Base-by-base conservation (phyloP, 192 early-diverging fungal species). In the Pilaira anomala region DNA sequence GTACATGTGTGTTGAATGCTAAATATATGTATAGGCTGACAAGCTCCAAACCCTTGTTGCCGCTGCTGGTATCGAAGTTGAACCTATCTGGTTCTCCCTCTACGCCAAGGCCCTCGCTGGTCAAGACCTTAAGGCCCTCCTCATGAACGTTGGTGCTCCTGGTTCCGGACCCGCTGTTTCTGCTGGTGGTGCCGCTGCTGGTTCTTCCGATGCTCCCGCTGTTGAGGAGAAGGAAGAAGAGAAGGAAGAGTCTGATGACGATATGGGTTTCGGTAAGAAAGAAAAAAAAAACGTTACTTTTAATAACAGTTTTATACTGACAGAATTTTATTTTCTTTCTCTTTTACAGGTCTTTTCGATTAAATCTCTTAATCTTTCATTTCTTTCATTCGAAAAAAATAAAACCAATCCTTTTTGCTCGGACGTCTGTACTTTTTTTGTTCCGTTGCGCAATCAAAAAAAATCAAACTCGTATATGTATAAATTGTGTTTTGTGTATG, bases 71-170 rank as follows among this genome's bases (percentile, higher is more conserved):
- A 72, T 94, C 64, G 81, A 88, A 50, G 87, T 96, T 69, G 95
- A 98, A 82, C 76, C 91, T 67, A 92, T 97, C 87, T 98, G 93
- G 93, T 88, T 90, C 73, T 83, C 76, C 77, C 83, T 98, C 68
- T 98, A 96, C 83, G 91, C 96, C 82, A 98, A 98, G 91, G 96
- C 96, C 62, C 89, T 98, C 71, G 92, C 82, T 62, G 93, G 94
- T 68, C 88, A 91, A 85, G 88, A 96, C 79, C 72, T 98, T 61
- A 83, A 76, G 71, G 86, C 88, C 71, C 86, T 96, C 80, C 82
- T 97, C 62, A 84, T 89, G 76, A 95, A 93, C 84, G 87, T 96
- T 65, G 95, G 94, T 62, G 73, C 82, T 62, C 82, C 72, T 54
- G 82, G 77, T 60, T 59, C 77, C 60, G 80, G 76, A 36, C 60